Evolutionary conservation across 2,329 filamentous ascomycete genomes (phyloP), one percentile per base, ranked within the genome.

Genomic region (Coleophoma crateriformis): DNA sequence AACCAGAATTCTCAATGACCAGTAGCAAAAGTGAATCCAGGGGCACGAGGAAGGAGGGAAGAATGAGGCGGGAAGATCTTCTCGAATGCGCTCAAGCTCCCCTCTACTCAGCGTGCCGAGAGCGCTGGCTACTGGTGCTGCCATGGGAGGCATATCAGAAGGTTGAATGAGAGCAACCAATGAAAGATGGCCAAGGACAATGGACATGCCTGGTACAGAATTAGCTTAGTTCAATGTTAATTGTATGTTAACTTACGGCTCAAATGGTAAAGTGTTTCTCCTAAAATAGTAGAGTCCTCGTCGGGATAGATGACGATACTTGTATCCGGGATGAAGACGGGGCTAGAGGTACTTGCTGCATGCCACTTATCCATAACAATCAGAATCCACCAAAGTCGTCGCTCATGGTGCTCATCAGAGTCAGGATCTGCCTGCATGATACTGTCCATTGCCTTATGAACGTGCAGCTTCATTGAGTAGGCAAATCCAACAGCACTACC

Each of bases 281-380:
- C 85, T 4, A 89, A 68, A 7, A 85, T 64, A 14, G 69, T 66
- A 52, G 78, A 75, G 50, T 90, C 74, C 43, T 81, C 80, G 1
- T 77, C 75, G 6, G 78, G 70, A 20, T 85, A 68, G 8, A 27
- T 27, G 13, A 85, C 76, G 7, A 83, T 75, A 47, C 74, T 80
- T 52, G 78, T 75, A 56, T 86, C 79, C 2, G 79, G 79, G 50
- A 90, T 81, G 50, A 84, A 72, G 12, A 81, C 59, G 3, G 84
- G 81, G 53, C 76, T 81, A 12, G 79, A 81, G 4, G 78, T 84
- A 19, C 81, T 82, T n/a, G 82, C 76, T 4, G 86, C 82, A 61
- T 88, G 81, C 84, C 84, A 90, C 14, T 85, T 78, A 60, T 90
- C 86, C 54, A 90, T 76, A 54, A 86, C 75, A 42, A 88, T 77